A percentile compares a stretch with the other conserved stretches of the same genome.
phyloP scores from a whole-genome alignment of 805 yeast species.

The Ogataea chonburiensis region DNA sequence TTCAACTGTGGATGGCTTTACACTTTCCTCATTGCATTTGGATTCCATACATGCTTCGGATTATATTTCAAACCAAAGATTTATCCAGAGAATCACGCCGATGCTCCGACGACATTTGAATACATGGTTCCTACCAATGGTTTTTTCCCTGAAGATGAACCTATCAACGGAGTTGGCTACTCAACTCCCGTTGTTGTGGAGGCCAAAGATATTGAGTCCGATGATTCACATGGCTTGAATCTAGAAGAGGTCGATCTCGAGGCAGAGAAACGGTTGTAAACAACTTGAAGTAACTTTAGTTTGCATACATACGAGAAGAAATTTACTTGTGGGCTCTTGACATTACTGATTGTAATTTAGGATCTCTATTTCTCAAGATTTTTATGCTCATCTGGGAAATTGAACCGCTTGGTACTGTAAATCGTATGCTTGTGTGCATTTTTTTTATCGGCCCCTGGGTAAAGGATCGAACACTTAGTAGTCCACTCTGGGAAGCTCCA shows the following conservation, averaged over 20 bases:
- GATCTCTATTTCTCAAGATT: too few relatives aligned
- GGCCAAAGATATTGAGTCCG: slow-evolving; percentile 1
- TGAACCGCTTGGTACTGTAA: slow-evolving; percentile 3
- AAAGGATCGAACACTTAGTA: slow-evolving; percentile 4
- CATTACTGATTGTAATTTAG: too few relatives aligned
- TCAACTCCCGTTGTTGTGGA: slow-evolving; percentile 2
- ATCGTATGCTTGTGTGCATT: slow-evolving; percentile 3
- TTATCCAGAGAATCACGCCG: slow-evolving; percentile 24
- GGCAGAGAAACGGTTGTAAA: background rate
- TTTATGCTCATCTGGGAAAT: slow-evolving; percentile 2
- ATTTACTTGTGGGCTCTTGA: too few relatives aligned
- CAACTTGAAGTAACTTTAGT: too few relatives aligned
- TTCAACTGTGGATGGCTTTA: slow-evolving; percentile 28
- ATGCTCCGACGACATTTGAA: slow-evolving; percentile 25
- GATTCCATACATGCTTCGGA: slow-evolving; percentile 18
- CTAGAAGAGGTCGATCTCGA: background rate
- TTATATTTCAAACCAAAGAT: slow-evolving; percentile 21
- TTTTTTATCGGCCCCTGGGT: slow-evolving; percentile 4
- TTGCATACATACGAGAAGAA: too few relatives aligned
- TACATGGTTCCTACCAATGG: slow-evolving; percentile 27
- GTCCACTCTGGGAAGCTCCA: slow-evolving; percentile 39
- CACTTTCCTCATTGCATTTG: slow-evolving; percentile 22
- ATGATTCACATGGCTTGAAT: background rate
- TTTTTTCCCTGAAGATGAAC: slow-evolving; percentile 28
- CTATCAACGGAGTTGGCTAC: slow-evolving; percentile 26